Evolutionary conservation across 371 early-diverging fungal species (phyloP).

Genomic region (Caulochytrium protostelioides): DNA sequence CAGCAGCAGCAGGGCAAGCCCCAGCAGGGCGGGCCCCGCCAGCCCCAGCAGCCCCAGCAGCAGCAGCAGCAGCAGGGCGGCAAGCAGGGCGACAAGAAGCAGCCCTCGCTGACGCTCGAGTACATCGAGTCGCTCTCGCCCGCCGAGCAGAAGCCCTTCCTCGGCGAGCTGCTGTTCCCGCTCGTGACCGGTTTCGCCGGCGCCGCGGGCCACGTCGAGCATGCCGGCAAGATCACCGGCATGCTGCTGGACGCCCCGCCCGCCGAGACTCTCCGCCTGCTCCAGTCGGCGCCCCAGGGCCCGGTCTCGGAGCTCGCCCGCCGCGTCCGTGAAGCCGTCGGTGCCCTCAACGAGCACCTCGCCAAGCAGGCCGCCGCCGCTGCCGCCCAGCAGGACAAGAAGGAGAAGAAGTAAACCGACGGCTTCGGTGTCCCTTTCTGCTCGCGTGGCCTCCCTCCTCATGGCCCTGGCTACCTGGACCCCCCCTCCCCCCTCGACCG

Average conservation of each 20-base stretch:
- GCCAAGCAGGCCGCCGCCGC: slow-evolving; percentile 3
- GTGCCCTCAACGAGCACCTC: slow-evolving; percentile 54
- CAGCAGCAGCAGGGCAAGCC: slow-evolving; percentile 30
- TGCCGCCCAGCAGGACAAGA: no score
- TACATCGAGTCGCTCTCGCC: slow-evolving; percentile 55
- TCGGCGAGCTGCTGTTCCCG: slow-evolving; percentile 88
- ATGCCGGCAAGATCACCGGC: slow-evolving; percentile 93
- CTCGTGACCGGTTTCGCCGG: slow-evolving; percentile 30
- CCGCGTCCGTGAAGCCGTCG: slow-evolving; percentile 69
- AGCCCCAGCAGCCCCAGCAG: slow-evolving; percentile 3
- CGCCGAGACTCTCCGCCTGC: slow-evolving; percentile 64
- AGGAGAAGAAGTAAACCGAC: no score
- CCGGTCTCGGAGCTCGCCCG: slow-evolving; percentile 29
- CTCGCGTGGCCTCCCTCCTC: no score
- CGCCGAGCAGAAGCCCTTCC: slow-evolving; percentile 78
- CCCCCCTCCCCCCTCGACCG: no score
- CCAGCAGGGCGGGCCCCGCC: slow-evolving; percentile 21
- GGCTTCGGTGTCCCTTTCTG: no score
- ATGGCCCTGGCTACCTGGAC: no score
- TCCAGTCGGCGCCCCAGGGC: slow-evolving; percentile 40
- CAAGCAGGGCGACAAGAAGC: slow-evolving; percentile 2
- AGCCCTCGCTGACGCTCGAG: slow-evolving; percentile 42
- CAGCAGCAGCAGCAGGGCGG: neutral
- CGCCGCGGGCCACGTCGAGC: slow-evolving; percentile 36
- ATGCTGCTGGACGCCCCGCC: slow-evolving; percentile 97